Evolutionary conservation across 768 basidiomycete genomes (phyloP).

Genomic region (Pulveroboletus sp.): DNA sequence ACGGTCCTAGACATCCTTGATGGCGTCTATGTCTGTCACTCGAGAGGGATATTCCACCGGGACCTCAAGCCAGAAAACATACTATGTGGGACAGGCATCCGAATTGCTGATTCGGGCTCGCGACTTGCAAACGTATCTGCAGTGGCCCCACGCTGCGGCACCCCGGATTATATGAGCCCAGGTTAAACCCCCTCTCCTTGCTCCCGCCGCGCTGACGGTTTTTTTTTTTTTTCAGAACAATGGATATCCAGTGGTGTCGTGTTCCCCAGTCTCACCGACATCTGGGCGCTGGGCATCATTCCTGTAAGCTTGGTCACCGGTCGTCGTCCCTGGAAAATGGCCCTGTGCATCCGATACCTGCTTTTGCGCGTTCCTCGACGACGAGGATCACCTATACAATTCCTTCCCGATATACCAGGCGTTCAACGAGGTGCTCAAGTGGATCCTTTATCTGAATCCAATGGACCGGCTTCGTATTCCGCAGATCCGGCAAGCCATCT

Average conservation of each 20-base stretch:
- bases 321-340: slow-evolving; percentile 15
- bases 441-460: slow-evolving; percentile 15
- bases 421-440: slow-evolving; percentile 12
- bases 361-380: slow-evolving; percentile 13
- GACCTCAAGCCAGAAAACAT: slow-evolving; percentile 88
- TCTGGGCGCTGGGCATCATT: slow-evolving; percentile 77
- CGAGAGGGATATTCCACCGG: slow-evolving; percentile 69
- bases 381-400: slow-evolving; percentile 13
- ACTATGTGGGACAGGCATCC: slow-evolving; percentile 50
- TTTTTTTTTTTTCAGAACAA: slow-evolving; percentile 34
- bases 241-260: slow-evolving; percentile 45
- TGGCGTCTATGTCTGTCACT: slow-evolving; percentile 71
- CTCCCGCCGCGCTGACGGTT: slow-evolving; percentile 1
- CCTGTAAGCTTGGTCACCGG: slow-evolving; percentile 79
- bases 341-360: slow-evolving; percentile 4
- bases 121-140: slow-evolving; percentile 43
- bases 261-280: slow-evolving; percentile 38
- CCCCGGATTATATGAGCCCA: slow-evolving; percentile 64
- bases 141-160: slow-evolving; percentile 56
- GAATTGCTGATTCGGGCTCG: slow-evolving; percentile 74
- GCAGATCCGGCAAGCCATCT: slow-evolving; percentile 16
- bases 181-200: slow-evolving; percentile 37
- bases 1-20: slow-evolving; percentile 79
- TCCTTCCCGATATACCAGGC: slow-evolving; percentile 13
- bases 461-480: slow-evolving; percentile 13